Percentiles rank a stretch among this genome's conserved stretches.
phyloP scores from a whole-genome alignment of 2,329 filamentous ascomycete species.

The Fusarium incarnatum region DNA sequence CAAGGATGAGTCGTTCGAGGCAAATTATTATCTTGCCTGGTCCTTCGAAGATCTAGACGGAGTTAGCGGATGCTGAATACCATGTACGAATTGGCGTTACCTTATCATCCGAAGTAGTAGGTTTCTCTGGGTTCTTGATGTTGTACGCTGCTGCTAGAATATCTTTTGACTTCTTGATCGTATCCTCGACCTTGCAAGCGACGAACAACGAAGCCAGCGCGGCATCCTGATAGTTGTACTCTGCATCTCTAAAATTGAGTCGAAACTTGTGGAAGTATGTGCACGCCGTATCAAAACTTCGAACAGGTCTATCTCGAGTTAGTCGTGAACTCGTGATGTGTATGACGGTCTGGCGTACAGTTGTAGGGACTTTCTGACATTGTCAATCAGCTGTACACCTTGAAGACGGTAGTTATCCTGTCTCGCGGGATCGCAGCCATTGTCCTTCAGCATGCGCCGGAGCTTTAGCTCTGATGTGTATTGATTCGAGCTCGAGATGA shows the following conservation, averaged over 20 bases:
- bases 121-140: constrained; percentile 76
- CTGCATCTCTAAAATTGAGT: constrained; percentile 82
- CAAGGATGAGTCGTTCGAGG: constrained; percentile 91
- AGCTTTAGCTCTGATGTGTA: constrained; percentile 88
- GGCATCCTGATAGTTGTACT: constrained; percentile 88
- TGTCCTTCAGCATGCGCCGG: constrained; percentile 75
- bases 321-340: not conserved
- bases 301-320: constrained; percentile 73
- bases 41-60: constrained; percentile 77
- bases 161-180: constrained; percentile 94
- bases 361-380: constrained; percentile 80
- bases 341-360: constrained; percentile 63
- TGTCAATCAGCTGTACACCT: constrained; percentile 90
- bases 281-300: constrained; percentile 91
- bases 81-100: constrained; percentile 58
- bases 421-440: constrained; percentile 78
- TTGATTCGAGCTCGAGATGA: constrained; percentile 66
- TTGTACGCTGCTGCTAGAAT: constrained; percentile 93
- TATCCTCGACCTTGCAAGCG: constrained; percentile 98
- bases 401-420: constrained; percentile 86
- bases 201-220: constrained; percentile 90
- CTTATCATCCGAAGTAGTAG: constrained; percentile 82
- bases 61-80: constrained; percentile 8
- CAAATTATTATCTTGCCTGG: constrained; percentile 86
- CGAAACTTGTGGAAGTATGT: constrained; percentile 96